Evolutionary conservation across 139 green algal genomes (phyloP).

Genomic region (Auxenochlorella protothecoides): DNA sequence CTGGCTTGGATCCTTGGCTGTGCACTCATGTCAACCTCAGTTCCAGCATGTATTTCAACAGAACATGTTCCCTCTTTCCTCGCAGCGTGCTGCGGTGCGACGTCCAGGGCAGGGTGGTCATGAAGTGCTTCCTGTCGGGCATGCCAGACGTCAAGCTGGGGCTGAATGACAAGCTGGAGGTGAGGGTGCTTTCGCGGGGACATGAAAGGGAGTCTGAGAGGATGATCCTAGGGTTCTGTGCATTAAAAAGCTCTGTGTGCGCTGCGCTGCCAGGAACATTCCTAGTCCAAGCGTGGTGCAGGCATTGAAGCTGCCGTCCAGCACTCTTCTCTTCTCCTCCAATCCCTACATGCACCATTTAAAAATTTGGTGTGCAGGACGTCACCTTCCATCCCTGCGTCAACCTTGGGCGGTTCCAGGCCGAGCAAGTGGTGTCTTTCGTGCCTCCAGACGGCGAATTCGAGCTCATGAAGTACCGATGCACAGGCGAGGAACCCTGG

Average conservation of each 20-base stretch:
- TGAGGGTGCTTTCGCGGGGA: not conserved
- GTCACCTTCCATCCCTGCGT: slow-evolving; percentile 93
- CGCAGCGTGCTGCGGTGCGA: slow-evolving; percentile 74
- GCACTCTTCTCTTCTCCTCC: too few species aligned
- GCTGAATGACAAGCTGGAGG: slow-evolving; percentile 78
- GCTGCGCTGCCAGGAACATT: too few species aligned
- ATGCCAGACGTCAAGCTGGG: slow-evolving; percentile 93
- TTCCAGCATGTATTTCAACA: not conserved
- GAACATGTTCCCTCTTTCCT: slow-evolving; percentile 42
- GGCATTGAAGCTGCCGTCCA: too few species aligned
- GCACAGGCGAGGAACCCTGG: slow-evolving; percentile 15
- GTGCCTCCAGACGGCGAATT: slow-evolving; percentile 94
- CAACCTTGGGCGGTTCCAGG: slow-evolving; percentile 73
- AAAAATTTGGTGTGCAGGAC: slow-evolving; percentile 37
- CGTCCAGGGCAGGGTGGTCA: slow-evolving; percentile 72
- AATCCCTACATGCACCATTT: too few species aligned
- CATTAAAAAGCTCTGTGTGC: too few species aligned
- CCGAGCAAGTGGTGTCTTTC: slow-evolving; percentile 77
- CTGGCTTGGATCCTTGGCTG: not conserved
- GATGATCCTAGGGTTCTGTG: too few species aligned
- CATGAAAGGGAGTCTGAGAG: too few species aligned
- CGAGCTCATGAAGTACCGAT: slow-evolving; percentile 84
- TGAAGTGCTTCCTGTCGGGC: slow-evolving; percentile 87
- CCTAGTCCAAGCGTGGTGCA: too few species aligned
- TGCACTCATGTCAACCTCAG: not conserved